Evolutionary conservation across 2,329 filamentous ascomycete genomes (phyloP).

Genomic region (Alternaria brassicicola): DNA sequence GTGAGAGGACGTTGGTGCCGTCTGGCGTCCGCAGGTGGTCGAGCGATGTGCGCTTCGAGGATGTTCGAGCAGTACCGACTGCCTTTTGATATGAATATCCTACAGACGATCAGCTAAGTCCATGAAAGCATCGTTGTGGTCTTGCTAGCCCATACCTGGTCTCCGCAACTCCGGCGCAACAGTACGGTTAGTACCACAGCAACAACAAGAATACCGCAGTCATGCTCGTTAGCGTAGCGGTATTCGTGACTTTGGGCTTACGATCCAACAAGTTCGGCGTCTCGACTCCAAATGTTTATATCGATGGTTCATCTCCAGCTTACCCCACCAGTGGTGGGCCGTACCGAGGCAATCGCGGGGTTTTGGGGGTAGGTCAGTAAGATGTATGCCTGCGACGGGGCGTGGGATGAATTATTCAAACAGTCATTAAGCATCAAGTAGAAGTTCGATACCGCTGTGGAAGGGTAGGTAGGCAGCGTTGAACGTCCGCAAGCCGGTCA

Average conservation of each 20-base stretch:
- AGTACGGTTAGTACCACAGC: background rate
- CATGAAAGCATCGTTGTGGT: background rate
- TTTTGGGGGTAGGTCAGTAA: conserved; percentile 4
- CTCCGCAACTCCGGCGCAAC: background rate
- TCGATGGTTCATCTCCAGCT: background rate
- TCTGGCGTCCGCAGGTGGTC: background rate
- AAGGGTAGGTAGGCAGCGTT: background rate
- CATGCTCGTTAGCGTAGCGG: background rate
- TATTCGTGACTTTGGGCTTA: background rate
- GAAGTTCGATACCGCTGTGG: conserved; percentile 13
- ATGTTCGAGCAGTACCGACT: background rate
- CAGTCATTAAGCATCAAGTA: background rate
- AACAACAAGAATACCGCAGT: background rate
- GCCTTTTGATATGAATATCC: background rate
- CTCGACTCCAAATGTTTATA: background rate
- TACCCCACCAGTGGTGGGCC: background rate
- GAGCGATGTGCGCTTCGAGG: background rate
- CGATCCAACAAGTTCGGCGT: background rate
- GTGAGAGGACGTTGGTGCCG: background rate
- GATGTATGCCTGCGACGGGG: background rate
- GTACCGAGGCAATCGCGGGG: conserved; percentile 4
- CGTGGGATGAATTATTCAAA: background rate
- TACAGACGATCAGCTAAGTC: background rate
- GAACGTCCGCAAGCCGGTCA: conserved; percentile 23
- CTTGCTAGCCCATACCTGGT: background rate